phyloP scores from a whole-genome alignment of 768 basidiomycete species.

The Baorangia bicolor region DNA sequence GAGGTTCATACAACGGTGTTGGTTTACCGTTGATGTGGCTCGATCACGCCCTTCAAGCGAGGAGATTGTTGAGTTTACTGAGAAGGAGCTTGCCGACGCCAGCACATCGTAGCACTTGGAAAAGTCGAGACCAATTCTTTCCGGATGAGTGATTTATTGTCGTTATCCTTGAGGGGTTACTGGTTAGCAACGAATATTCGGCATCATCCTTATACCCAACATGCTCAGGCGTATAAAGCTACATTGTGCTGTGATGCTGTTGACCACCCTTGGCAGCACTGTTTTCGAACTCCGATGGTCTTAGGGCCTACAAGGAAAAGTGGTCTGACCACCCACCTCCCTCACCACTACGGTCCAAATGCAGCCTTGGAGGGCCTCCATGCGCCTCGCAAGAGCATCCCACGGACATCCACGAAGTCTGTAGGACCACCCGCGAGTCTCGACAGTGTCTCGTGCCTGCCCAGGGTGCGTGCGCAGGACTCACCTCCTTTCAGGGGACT shows the following conservation, averaged over 20 bases:
- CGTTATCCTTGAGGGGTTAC: not conserved
- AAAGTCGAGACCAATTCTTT: not conserved
- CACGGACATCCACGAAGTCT: no score
- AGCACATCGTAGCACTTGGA: not conserved
- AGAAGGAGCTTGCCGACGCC: not conserved
- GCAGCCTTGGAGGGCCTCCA: no score
- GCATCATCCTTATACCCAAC: not conserved
- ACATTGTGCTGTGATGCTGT: not conserved
- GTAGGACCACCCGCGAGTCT: not conserved
- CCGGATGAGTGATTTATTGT: not conserved
- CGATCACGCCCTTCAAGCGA: conserved; percentile 27
- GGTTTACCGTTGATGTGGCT: conserved; percentile 26
- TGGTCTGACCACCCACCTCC: no score
- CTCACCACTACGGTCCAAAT: no score
- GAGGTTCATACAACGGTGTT: conserved; percentile 13
- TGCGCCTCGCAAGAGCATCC: not conserved
- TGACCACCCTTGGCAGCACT: not conserved
- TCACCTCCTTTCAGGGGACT: no score
- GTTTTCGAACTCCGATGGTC: not conserved
- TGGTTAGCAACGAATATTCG: not conserved
- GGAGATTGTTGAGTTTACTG: conserved; percentile 23
- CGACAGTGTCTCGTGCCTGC: no score
- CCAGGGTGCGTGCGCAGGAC: no score
- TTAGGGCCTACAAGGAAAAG: not conserved
- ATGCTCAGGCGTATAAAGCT: not conserved